These are phyloP conservation scores for Diaporthe helianthi DNA, from an alignment of 2,329 filamentous ascomycete genomes.

Conservation along the genomic window DNA sequence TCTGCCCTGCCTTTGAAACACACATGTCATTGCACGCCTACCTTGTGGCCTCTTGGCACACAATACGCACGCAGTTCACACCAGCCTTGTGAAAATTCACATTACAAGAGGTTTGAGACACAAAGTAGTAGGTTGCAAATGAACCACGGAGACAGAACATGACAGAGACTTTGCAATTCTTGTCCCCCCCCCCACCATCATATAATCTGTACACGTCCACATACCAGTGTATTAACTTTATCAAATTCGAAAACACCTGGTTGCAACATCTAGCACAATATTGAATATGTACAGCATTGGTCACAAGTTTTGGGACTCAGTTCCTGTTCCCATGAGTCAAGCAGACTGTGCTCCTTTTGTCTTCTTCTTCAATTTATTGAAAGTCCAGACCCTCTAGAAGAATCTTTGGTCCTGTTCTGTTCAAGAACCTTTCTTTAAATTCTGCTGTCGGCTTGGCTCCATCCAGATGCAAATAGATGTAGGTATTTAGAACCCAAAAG, in stretches of 20 bases:
- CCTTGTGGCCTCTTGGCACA: not conserved
- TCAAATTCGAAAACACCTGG: not conserved
- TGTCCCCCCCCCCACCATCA: no score
- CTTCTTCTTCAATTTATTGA: not conserved
- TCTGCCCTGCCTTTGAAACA: not conserved
- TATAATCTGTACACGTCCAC: no score
- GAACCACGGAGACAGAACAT: not conserved
- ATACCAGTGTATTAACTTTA: not conserved
- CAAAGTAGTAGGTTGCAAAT: not conserved
- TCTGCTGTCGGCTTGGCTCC: not conserved
- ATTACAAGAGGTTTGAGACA: no score
- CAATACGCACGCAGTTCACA: not conserved
- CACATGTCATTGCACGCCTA: no score
- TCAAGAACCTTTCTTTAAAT: not conserved
- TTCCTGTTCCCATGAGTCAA: not conserved
- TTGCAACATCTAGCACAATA: not conserved
- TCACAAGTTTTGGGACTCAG: not conserved
- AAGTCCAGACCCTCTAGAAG: no score
- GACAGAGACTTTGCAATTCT: not conserved
- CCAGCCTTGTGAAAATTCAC: not conserved
- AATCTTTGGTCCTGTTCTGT: no score
- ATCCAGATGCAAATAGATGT: no score
- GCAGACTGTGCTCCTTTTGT: not conserved
- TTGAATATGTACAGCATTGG: not conserved
- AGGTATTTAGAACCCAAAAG: not conserved